Evolutionary conservation across 208 protist genomes (phyloP).

Genomic region (Leishmania tarentolae): DNA sequence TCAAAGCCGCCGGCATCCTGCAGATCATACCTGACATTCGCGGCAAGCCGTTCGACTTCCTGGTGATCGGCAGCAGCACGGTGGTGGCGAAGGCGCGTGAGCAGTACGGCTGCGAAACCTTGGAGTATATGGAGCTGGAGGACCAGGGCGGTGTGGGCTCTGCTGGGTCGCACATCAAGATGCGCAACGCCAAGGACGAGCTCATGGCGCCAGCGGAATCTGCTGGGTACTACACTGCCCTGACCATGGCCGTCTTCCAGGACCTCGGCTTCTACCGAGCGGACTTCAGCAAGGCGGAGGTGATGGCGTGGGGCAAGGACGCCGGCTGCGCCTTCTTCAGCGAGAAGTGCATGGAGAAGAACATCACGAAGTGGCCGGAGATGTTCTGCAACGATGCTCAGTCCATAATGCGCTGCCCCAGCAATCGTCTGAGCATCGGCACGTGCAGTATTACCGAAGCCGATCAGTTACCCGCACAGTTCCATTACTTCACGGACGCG

Average conservation of each 20-base stretch:
- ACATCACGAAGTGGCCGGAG: slow-evolving; percentile 31
- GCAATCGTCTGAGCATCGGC: background rate
- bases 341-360: slow-evolving; percentile 44
- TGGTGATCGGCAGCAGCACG: slow-evolving; percentile 34
- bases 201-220: slow-evolving; percentile 60
- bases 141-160: slow-evolving; percentile 55
- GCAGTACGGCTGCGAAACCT: slow-evolving; percentile 71
- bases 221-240: slow-evolving; percentile 46
- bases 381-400: slow-evolving; percentile 49
- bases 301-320: slow-evolving; percentile 70
- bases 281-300: slow-evolving; percentile 62
- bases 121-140: slow-evolving; percentile 79
- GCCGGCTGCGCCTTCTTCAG: slow-evolving; percentile 62
- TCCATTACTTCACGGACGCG: slow-evolving; percentile 31
- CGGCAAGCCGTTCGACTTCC: slow-evolving; percentile 26
- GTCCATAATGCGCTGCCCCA: background rate
- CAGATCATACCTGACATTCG: slow-evolving; percentile 19
- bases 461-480: slow-evolving; percentile 22
- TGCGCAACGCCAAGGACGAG: slow-evolving; percentile 78
- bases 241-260: slow-evolving; percentile 85
- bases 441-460: background rate
- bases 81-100: slow-evolving; percentile 35
- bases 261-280: slow-evolving; percentile 81
- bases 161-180: slow-evolving; percentile 83
- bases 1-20: slow-evolving; percentile 15